These are phyloP conservation scores for Seiridium unicorne DNA, from an alignment of 2,329 filamentous ascomycete genomes.

Conservation along the genomic window DNA sequence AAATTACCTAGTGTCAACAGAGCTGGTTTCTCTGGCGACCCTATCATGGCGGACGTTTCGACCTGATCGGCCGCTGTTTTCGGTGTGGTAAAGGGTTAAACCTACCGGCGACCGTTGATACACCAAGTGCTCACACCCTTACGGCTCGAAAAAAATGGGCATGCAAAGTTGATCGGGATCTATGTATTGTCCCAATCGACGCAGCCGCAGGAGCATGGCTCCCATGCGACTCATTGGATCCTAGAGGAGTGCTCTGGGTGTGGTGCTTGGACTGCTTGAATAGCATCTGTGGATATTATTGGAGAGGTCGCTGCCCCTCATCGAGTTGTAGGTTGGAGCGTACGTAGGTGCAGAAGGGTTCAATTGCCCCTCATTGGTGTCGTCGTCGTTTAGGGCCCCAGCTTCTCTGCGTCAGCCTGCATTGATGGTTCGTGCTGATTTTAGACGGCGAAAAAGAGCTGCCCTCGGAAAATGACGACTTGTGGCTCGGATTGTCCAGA, in stretches of 20 bases:
- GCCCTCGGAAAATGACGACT: not conserved
- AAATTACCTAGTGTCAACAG: not conserved
- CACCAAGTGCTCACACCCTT: not conserved
- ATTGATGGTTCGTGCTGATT: too few species aligned
- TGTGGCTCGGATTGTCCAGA: not conserved
- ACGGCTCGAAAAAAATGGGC: not conserved
- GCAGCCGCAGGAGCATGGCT: not conserved
- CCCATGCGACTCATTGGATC: not conserved
- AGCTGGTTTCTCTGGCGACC: not conserved
- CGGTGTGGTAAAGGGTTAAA: too few species aligned
- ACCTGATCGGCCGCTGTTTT: not conserved
- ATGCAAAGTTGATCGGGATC: not conserved
- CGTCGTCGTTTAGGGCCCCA: too few species aligned
- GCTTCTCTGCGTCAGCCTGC: too few species aligned
- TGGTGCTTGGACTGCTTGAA: not conserved
- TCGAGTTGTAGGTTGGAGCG: not conserved
- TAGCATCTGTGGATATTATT: not conserved
- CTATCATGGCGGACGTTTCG: not conserved
- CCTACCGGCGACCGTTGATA: not conserved
- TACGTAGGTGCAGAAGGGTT: not conserved
- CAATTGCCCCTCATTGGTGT: too few species aligned
- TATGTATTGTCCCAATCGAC: not conserved
- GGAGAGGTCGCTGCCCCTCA: not conserved
- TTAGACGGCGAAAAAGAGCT: too few species aligned
- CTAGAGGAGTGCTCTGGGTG: not conserved